These are phyloP conservation scores for Mycena olivaceomarginata DNA, from an alignment of 768 basidiomycete species.

Conservation along the genomic window DNA sequence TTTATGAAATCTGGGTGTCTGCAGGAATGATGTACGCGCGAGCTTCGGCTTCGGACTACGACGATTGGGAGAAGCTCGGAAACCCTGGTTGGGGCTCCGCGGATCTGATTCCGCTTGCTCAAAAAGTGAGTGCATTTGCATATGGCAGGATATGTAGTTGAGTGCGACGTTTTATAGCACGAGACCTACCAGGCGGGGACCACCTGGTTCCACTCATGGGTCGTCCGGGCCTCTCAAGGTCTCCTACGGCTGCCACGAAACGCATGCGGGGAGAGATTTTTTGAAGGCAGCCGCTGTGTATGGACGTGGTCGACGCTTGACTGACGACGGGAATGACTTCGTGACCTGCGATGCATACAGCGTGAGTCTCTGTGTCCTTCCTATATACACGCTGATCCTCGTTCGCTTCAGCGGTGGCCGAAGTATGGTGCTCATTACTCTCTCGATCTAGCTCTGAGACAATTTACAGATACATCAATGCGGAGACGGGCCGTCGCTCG, in stretches of 20 bases:
- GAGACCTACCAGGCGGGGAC: slow-evolving; percentile 61
- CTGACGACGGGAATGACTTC: slow-evolving; percentile 70
- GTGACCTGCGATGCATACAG: slow-evolving; percentile 64
- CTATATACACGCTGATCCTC: neutral
- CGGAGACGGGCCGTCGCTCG: slow-evolving; percentile 71
- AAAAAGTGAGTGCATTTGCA: slow-evolving; percentile 63
- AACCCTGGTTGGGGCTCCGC: slow-evolving; percentile 79
- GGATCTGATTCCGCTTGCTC: slow-evolving; percentile 73
- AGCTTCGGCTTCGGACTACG: slow-evolving; percentile 77
- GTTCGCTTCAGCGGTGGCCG: neutral
- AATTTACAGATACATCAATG: slow-evolving; percentile 70
- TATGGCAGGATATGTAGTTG: neutral
- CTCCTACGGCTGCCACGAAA: slow-evolving; percentile 60
- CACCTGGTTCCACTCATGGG: slow-evolving; percentile 65
- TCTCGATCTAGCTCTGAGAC: neutral
- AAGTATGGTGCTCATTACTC: neutral
- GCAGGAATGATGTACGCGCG: slow-evolving; percentile 74
- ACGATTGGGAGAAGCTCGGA: slow-evolving; percentile 73
- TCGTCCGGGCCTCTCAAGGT: slow-evolving; percentile 69
- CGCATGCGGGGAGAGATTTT: slow-evolving; percentile 66
- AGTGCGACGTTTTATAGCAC: neutral
- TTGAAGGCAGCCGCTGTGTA: slow-evolving; percentile 64
- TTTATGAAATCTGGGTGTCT: too few relatives aligned
- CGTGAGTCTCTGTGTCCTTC: slow-evolving; percentile 53
- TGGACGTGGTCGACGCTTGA: slow-evolving; percentile 63